Percentiles rank a stretch among this genome's conserved stretches.
Conservation (phyloP, 306 rosid species). For the Trifolium dubium region DNA sequence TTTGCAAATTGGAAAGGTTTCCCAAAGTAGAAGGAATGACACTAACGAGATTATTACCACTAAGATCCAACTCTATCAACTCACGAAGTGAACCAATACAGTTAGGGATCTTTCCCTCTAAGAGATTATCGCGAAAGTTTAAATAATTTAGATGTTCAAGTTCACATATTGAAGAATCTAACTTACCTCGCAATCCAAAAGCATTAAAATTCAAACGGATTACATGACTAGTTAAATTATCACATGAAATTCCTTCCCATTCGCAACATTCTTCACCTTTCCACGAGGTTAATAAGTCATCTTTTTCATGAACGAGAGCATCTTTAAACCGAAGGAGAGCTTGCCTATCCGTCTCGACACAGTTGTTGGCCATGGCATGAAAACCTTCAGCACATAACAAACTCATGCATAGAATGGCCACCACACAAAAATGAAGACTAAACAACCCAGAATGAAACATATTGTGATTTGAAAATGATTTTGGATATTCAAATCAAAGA, state of each 20-base stretch:
- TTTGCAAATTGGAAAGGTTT: conserved; percentile 37
- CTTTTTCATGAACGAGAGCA: no score
- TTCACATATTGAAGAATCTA: conserved; percentile 39
- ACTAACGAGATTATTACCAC: neutral
- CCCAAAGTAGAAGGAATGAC: conserved; percentile 4
- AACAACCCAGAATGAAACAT: no score
- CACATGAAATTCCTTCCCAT: neutral
- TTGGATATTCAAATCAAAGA: no score
- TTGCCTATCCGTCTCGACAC: no score
- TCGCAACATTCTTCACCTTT: neutral
- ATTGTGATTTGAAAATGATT: no score
- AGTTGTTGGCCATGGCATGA: no score
- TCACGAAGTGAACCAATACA: conserved; percentile 43
- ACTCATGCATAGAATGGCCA: no score
- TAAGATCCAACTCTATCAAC: conserved; percentile 22
- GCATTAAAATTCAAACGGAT: neutral
- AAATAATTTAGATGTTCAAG: conserved; percentile 27
- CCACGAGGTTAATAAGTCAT: neutral
- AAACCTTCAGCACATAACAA: no score
- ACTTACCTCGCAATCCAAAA: neutral
- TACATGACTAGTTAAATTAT: conserved; percentile 3
- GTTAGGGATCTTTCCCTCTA: conserved; percentile 35
- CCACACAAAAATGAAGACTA: no score
- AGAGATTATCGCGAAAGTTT: neutral
- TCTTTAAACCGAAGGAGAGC: no score